phyloP scores from a whole-genome alignment of 1,284 basidiomycete genomes.

The Entoloma clypeatum region DNA sequence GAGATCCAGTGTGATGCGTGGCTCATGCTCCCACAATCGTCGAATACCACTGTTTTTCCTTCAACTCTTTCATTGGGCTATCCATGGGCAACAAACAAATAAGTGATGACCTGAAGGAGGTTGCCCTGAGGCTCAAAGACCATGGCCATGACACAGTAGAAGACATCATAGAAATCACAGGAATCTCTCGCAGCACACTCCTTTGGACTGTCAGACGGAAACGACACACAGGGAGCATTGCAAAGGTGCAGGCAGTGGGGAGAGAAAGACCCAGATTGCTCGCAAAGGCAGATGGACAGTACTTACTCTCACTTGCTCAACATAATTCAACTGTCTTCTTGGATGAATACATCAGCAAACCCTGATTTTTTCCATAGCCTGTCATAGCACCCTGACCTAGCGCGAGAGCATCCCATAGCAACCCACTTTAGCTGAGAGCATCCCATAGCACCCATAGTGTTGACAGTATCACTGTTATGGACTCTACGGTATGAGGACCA shows the following conservation, averaged over 20 bases:
- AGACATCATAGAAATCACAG: slow-evolving; percentile 17
- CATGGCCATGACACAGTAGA: slow-evolving; percentile 13
- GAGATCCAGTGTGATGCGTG: too few relatives aligned
- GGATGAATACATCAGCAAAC: too few relatives aligned
- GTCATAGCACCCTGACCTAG: too few relatives aligned
- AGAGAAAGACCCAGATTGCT: slow-evolving; percentile 12
- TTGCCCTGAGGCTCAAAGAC: slow-evolving; percentile 17
- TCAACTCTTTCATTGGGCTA: not conserved
- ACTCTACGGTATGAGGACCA: too few relatives aligned
- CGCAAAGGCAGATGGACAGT: slow-evolving; percentile 7
- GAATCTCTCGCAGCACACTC: slow-evolving; percentile 18
- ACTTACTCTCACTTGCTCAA: slow-evolving; percentile 15
- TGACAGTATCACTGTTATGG: too few relatives aligned
- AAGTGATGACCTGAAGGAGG: slow-evolving; percentile 21
- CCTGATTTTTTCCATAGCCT: too few relatives aligned
- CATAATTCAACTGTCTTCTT: slow-evolving; percentile 23
- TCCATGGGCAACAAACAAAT: slow-evolving; percentile 20
- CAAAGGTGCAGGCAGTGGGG: slow-evolving; percentile 8
- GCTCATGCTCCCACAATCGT: too few relatives aligned
- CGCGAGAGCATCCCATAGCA: too few relatives aligned
- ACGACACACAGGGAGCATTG: slow-evolving; percentile 12
- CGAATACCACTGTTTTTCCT: too few relatives aligned
- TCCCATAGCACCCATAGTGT: too few relatives aligned
- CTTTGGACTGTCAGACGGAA: slow-evolving; percentile 7
- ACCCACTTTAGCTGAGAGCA: too few relatives aligned